Evolutionary conservation across 176 grass and related monocot species (phyloP).

Genomic region (Ananas comosus): DNA sequence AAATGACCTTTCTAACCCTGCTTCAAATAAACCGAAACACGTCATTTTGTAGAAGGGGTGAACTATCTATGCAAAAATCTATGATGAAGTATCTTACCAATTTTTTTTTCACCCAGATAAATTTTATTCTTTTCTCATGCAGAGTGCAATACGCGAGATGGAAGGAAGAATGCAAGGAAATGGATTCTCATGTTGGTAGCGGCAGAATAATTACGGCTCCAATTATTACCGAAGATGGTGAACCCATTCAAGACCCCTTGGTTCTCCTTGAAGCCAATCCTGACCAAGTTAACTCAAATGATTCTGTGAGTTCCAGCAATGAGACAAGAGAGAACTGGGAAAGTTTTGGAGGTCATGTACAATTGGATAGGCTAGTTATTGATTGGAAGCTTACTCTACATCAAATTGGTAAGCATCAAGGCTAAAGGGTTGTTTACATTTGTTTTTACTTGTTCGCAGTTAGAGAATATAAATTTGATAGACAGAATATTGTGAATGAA

Average conservation of each 20-base stretch:
- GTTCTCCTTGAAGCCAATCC: constrained; percentile 79
- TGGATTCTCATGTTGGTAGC: constrained; percentile 96
- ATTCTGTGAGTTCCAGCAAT: constrained; percentile 17
- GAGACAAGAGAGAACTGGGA: constrained; percentile 12
- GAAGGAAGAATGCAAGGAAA: constrained; percentile 77
- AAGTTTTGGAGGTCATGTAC: constrained; percentile 12
- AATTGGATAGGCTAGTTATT: constrained; percentile 68
- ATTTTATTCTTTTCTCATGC: constrained; percentile 8
- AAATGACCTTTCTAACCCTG: too few relatives aligned
- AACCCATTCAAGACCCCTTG: constrained; percentile 82
- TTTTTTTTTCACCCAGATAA: not conserved
- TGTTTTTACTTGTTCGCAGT: constrained; percentile 9
- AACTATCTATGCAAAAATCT: not conserved
- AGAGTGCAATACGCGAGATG: constrained; percentile 84
- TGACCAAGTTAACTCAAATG: constrained; percentile 19
- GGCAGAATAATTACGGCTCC: constrained; percentile 90
- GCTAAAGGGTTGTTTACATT: not conserved
- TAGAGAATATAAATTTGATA: not conserved
- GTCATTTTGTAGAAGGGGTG: too few relatives aligned
- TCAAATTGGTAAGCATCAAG: constrained; percentile 70
- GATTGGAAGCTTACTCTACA: constrained; percentile 96
- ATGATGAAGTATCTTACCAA: not conserved
- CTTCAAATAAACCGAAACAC: too few relatives aligned
- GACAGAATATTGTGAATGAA: not conserved
- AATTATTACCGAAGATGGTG: constrained; percentile 75